Evolutionary conservation across 108 stramenopile species (phyloP), one percentile per base, ranked within the genome.

Genomic region (Nitzschia palea): DNA sequence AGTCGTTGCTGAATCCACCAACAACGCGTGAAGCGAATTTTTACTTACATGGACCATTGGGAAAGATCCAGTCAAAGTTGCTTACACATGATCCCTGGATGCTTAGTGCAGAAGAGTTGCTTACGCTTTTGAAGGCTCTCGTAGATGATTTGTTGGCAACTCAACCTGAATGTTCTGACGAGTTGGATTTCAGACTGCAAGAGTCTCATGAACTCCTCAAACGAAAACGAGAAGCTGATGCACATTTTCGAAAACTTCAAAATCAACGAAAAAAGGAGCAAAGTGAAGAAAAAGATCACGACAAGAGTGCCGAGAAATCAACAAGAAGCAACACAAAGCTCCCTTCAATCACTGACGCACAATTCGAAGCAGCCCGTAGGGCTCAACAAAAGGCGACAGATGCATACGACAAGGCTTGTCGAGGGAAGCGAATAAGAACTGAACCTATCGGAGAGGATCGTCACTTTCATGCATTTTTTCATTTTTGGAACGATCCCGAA

Each of bases 401-500:
- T 43, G 78, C 84, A 1, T 90, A 84, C 60, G 92, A 93, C 44
- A 85, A 82, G 58, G 86, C 79, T 5, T 56, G 86, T 34, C 77
- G 75, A 52, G 74, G 73, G 8, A 70, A 85, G 22, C 67, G 85
- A 18, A 74, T 83, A 22, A 74, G 92, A 23, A 89, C 84, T 3
- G 87, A 87, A 68, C 87, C 89, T 1, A 62, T 89, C 42, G 92
- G 89, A 14, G 80, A 74, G 34, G 92, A 93, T 76, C 79, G 89
- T 30, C 62, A 87, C 62, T 76, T 73, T 45, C 86, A 90, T 56
- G 79, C 79, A n/a, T 64, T 85, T 44, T 90, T 84, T 55, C 88
- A 80, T 35, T 90, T 88, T 37, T 52, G 69, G 12, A 81, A 86
- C 47, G 88, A 93, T 79, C 87, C 89, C 0, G 78, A 81, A 56